Evolutionary conservation across 345 rosid genomes (phyloP).

Genomic region (Linum tenue): DNA sequence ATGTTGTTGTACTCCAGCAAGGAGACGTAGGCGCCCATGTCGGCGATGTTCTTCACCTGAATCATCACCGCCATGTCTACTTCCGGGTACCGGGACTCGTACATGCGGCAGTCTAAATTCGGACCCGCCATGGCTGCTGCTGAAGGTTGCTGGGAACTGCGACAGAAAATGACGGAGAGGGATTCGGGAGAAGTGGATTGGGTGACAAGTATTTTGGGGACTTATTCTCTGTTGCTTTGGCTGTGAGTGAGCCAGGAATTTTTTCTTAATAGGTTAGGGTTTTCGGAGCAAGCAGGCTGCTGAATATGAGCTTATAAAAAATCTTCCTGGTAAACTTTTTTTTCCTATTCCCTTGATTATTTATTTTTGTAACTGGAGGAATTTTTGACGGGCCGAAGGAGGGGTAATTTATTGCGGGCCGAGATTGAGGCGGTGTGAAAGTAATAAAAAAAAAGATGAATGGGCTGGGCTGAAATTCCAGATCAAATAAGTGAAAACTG

Average conservation of each 20-base stretch:
- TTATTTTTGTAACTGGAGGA: neutral
- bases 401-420: neutral
- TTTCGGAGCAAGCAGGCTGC: neutral
- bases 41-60: slow-evolving; percentile 91
- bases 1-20: slow-evolving; percentile 94
- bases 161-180: neutral
- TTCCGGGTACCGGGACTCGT: slow-evolving; percentile 87
- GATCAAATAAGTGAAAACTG: too few species aligned
- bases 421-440: neutral
- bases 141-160: too few species aligned
- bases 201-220: neutral
- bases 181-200: neutral
- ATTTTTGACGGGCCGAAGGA: neutral
- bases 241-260: neutral
- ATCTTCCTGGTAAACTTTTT: neutral
- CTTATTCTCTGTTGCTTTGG: neutral
- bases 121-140: slow-evolving; percentile 37
- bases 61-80: slow-evolving; percentile 99
- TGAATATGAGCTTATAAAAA: too few species aligned
- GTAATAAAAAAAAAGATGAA: too few species aligned
- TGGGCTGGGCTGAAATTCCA: too few species aligned
- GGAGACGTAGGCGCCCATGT: slow-evolving; percentile 96
- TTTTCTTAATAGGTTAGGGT: neutral
- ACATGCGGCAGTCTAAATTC: slow-evolving; percentile 93
- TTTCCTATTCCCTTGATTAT: neutral